These are phyloP conservation scores for Candida saitoana DNA, from an alignment of 805 yeast species.

Conservation along the genomic window DNA sequence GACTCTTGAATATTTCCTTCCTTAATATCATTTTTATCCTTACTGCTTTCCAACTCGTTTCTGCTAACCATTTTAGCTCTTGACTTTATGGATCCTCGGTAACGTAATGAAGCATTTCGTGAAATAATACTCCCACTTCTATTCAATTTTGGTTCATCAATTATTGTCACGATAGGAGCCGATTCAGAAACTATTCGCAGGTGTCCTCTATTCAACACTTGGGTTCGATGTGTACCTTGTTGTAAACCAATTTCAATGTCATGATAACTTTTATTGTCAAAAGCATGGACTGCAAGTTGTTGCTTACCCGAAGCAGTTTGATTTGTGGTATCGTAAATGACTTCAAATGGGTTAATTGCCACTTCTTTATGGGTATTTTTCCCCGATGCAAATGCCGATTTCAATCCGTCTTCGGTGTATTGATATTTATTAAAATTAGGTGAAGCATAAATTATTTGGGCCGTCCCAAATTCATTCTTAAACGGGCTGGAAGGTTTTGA, in stretches of 20 bases:
- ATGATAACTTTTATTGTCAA: not conserved
- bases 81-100: constrained; percentile 25
- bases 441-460: not conserved
- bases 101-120: constrained; percentile 25
- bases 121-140: constrained; percentile 30
- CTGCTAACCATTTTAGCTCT: constrained; percentile 26
- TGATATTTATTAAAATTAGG: not conserved
- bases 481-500: not conserved
- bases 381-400: not conserved
- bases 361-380: constrained; percentile 11
- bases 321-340: constrained; percentile 15
- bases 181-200: constrained; percentile 5
- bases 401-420: not conserved
- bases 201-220: not conserved
- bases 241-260: constrained; percentile 7
- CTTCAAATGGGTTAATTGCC: constrained; percentile 26
- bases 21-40: constrained; percentile 4
- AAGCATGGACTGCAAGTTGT: not conserved
- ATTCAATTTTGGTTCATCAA: constrained; percentile 16
- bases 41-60: constrained; percentile 6
- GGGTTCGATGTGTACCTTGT: constrained; percentile 4
- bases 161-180: constrained; percentile 24
- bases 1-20: too few species aligned
- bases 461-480: not conserved
- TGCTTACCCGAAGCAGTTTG: constrained; percentile 3